Evolutionary conservation across 805 yeast genomes (phyloP).

Genomic region (Metschnikowia borealis): DNA sequence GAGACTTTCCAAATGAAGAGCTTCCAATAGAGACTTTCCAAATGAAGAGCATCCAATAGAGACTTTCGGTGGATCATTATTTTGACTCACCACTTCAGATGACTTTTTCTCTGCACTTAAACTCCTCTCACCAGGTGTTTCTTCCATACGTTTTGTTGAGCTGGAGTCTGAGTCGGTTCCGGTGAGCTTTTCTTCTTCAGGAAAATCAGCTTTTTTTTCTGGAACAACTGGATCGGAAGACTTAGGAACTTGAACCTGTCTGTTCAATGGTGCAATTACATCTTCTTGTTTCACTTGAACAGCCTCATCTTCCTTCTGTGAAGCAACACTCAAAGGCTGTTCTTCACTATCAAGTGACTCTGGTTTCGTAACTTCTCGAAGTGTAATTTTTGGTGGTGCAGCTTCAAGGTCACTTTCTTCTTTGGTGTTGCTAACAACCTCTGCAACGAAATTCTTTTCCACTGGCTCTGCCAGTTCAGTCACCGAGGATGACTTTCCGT

Average conservation of each 20-base stretch:
- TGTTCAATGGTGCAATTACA: background rate
- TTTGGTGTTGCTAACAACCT: background rate
- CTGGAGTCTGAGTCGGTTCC: background rate
- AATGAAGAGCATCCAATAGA: background rate
- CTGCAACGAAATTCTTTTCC: background rate
- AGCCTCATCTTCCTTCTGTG: background rate
- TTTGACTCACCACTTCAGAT: background rate
- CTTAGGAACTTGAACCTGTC: background rate
- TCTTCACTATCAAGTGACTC: background rate
- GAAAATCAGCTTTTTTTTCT: background rate
- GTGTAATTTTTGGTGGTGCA: background rate
- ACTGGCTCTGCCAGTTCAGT: background rate
- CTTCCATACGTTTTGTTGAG: background rate
- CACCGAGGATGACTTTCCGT: background rate
- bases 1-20: too few species aligned
- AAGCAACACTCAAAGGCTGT: background rate
- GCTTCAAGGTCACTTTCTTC: background rate
- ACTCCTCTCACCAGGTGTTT: background rate
- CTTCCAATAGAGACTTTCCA: too few species aligned
- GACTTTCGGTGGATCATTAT: background rate
- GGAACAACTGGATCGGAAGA: too few species aligned
- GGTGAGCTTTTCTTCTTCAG: background rate
- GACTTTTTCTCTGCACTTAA: background rate
- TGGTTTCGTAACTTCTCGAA: background rate
- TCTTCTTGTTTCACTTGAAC: background rate